Percentiles rank a stretch among this genome's conserved stretches.
phyloP scores from a whole-genome alignment of 441 rosid genomes.

The Eutrema salsugineum region DNA sequence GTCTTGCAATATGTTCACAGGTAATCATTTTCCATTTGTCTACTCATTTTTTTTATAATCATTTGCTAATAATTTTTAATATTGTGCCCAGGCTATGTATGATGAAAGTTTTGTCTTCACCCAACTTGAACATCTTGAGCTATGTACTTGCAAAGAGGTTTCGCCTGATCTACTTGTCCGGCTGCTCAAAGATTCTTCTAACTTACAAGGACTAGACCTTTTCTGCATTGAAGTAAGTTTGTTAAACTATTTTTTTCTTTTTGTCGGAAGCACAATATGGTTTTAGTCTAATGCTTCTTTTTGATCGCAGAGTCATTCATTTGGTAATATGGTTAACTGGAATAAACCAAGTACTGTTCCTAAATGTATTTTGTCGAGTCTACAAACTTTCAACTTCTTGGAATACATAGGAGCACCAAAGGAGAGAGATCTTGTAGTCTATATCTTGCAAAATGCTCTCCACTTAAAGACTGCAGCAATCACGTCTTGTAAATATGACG shows the following conservation, averaged over 20 bases:
- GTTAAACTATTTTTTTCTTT: background rate
- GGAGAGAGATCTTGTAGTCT: background rate
- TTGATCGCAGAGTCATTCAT: background rate
- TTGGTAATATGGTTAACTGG: accelerated
- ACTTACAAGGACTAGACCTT: background rate
- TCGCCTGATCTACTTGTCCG: background rate
- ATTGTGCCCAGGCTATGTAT: background rate
- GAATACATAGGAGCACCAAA: background rate
- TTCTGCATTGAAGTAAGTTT: background rate
- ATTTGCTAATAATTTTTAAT: background rate
- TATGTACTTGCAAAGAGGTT: background rate
- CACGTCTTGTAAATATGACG: accelerated
- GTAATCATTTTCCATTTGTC: background rate
- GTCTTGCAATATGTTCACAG: background rate
- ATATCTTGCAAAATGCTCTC: background rate
- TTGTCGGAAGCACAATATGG: background rate
- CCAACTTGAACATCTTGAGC: slow-evolving; percentile 1
- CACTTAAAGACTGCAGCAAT: slow-evolving; percentile 10
- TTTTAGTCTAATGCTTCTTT: background rate
- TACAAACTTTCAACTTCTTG: background rate
- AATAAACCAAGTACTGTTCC: slow-evolving; percentile 3
- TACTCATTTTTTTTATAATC: background rate
- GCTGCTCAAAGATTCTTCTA: background rate
- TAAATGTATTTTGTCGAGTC: background rate
- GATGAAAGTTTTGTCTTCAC: slow-evolving; percentile 1